These are phyloP conservation scores for Pseudogymnoascus sp. DNA, from an alignment of 2,329 filamentous ascomycete species.

Conservation along the genomic window DNA sequence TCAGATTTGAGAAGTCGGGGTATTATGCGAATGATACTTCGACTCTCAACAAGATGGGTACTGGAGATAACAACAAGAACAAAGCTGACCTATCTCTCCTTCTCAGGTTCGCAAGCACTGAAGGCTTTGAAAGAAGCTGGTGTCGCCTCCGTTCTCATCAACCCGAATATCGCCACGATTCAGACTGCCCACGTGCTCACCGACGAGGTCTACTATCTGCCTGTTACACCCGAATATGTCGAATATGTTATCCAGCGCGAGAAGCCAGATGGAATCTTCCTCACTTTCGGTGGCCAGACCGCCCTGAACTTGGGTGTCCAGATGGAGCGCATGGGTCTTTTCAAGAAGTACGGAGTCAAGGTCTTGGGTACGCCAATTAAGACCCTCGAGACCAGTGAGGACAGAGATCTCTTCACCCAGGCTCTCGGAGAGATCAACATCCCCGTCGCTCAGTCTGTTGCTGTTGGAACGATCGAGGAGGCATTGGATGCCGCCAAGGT, in stretches of 20 bases:
- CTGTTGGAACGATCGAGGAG: constrained; percentile 85
- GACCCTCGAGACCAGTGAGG: constrained; percentile 90
- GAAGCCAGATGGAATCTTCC: constrained; percentile 91
- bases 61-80: not conserved
- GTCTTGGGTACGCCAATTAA: constrained; percentile 92
- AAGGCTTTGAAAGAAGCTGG: constrained; percentile 96
- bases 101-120: constrained; percentile 80
- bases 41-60: not conserved
- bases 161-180: constrained; percentile 97
- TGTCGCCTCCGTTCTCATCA: constrained; percentile 85
- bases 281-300: constrained; percentile 96
- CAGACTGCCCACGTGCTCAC: constrained; percentile 94
- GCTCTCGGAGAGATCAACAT: constrained; percentile 96
- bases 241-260: constrained; percentile 96
- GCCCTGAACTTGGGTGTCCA: constrained; percentile 93
- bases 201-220: constrained; percentile 97
- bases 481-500: constrained; percentile 79
- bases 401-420: constrained; percentile 92
- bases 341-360: constrained; percentile 91
- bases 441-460: constrained; percentile 92
- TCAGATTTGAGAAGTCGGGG: not conserved
- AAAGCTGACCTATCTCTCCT: constrained; percentile 19
- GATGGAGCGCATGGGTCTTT: constrained; percentile 93
- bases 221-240: constrained; percentile 96
- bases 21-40: not conserved